Percentiles rank a stretch among this genome's conserved stretches.
phyloP scores from a whole-genome alignment of 2,329 filamentous ascomycete species.

The Mycosphaerella sp. region DNA sequence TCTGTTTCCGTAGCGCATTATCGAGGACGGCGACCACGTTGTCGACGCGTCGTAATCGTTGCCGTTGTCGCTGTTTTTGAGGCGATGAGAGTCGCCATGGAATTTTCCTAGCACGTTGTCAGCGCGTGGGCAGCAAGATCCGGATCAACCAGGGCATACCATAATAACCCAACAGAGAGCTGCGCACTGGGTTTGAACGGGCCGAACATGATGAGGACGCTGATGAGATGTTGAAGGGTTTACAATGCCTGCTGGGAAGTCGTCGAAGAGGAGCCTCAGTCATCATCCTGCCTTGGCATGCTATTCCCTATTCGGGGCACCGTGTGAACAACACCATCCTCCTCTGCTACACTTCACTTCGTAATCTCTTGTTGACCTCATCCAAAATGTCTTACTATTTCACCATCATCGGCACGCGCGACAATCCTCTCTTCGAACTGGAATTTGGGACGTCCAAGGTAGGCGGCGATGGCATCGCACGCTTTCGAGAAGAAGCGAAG shows the following conservation, averaged over 20 bases:
- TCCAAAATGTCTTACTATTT: slow-evolving; percentile 91
- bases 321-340: neutral
- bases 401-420: slow-evolving; percentile 87
- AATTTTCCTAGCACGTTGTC: slow-evolving; percentile 63
- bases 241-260: neutral
- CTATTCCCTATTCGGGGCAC: too few species aligned
- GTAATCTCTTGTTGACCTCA: neutral
- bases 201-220: slow-evolving; percentile 62
- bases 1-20: slow-evolving; percentile 55
- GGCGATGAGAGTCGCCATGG: slow-evolving; percentile 91
- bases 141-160: slow-evolving; percentile 45
- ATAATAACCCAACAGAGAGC: slow-evolving; percentile 73
- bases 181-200: slow-evolving; percentile 72
- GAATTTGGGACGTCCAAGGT: slow-evolving; percentile 96
- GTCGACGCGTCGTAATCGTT: slow-evolving; percentile 79
- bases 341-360: too few species aligned
- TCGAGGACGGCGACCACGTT: slow-evolving; percentile 77
- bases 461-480: slow-evolving; percentile 84
- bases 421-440: slow-evolving; percentile 93
- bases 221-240: neutral
- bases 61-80: slow-evolving; percentile 81
- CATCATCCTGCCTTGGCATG: too few species aligned
- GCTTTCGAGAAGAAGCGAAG: slow-evolving; percentile 79
- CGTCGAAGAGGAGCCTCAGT: neutral
- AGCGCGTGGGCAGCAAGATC: neutral